Percentiles rank a stretch among this genome's conserved stretches.
Conservation (phyloP, 164 flowering plant species). For the Tinospora cordifolia region DNA sequence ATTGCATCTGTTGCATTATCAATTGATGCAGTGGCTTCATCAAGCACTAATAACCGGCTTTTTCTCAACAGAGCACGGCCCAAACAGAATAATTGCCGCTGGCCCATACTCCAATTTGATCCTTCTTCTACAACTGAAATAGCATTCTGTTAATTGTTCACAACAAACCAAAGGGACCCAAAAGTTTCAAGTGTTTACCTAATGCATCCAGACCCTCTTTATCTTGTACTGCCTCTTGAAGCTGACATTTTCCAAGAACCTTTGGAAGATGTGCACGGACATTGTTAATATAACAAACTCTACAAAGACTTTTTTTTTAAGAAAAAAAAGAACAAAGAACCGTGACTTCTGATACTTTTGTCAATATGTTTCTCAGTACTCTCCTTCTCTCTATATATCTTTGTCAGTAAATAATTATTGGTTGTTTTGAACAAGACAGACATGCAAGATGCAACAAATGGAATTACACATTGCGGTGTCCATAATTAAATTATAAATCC, state of each 20-base stretch:
- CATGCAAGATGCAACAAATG: too few relatives aligned
- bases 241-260: slow-evolving; percentile 71
- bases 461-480: too few relatives aligned
- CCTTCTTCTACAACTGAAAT: slow-evolving; percentile 38
- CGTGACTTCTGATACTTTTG: too few relatives aligned
- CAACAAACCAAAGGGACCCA: not conserved
- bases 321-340: not conserved
- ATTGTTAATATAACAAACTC: not conserved
- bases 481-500: too few relatives aligned
- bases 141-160: not conserved
- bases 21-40: slow-evolving; percentile 72
- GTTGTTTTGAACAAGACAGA: too few relatives aligned
- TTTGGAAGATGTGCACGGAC: slow-evolving; percentile 9
- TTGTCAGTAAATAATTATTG: too few relatives aligned
- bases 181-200: slow-evolving; percentile 24
- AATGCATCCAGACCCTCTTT: slow-evolving; percentile 42
- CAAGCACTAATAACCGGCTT: slow-evolving; percentile 51
- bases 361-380: too few relatives aligned
- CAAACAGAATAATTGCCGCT: slow-evolving; percentile 55
- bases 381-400: too few relatives aligned
- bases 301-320: too few relatives aligned
- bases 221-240: slow-evolving; percentile 41
- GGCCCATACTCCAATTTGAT: slow-evolving; percentile 40
- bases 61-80: slow-evolving; percentile 58
- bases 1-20: slow-evolving; percentile 54